Evolutionary conservation across 768 basidiomycete genomes (phyloP).

Genomic region (Strobilomyces confusus): DNA sequence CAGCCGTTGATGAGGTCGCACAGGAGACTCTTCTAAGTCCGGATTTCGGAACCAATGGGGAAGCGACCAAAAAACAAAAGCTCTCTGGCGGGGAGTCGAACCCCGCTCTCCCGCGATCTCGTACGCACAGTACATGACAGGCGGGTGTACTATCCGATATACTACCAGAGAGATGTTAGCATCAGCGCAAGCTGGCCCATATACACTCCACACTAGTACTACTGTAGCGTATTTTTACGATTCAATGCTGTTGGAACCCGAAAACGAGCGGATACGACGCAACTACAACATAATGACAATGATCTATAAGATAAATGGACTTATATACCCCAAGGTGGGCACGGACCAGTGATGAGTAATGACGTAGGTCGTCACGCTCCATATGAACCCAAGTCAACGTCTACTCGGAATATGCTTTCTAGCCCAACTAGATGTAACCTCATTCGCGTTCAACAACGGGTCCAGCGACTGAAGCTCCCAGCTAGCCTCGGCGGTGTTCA

Average conservation of each 20-base stretch:
- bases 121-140: slow-evolving; percentile 30
- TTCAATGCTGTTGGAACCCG: too few species aligned
- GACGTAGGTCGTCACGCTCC: neutral
- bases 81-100: slow-evolving; percentile 48
- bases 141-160: slow-evolving; percentile 52
- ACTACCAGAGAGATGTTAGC: slow-evolving; percentile 39
- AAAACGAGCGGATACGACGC: too few species aligned
- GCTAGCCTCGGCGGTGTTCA: slow-evolving; percentile 28
- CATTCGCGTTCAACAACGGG: slow-evolving; percentile 65
- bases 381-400: slow-evolving; percentile 7
- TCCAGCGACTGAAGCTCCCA: slow-evolving; percentile 65
- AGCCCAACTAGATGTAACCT: slow-evolving; percentile 66
- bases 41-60: neutral
- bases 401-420: slow-evolving; percentile 47
- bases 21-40: too few species aligned
- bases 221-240: too few species aligned
- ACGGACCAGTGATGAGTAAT: too few species aligned
- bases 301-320: too few species aligned
- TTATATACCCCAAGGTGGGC: too few species aligned
- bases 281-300: too few species aligned
- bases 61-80: neutral
- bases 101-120: slow-evolving; percentile 39
- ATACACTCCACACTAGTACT: neutral
- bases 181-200: neutral
- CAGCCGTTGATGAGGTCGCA: neutral